Evolutionary conservation across 1,284 basidiomycete species (phyloP).

Genomic region (Cryptococcus deneoformans): DNA sequence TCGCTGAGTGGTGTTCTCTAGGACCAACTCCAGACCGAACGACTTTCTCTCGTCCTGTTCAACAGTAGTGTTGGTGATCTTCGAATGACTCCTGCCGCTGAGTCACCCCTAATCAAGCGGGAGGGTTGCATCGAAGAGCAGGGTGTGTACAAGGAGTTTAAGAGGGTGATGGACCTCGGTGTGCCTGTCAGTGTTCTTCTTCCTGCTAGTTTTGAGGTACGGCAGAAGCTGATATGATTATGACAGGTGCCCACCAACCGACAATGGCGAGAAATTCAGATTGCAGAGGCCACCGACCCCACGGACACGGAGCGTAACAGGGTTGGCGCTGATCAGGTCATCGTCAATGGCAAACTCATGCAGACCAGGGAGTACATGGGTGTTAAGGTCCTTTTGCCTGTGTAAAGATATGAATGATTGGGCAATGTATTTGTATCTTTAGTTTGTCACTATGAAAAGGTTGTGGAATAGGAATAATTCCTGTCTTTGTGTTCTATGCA

Average conservation of each 20-base stretch:
- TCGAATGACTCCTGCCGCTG: constrained; percentile 32
- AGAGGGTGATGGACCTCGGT: constrained; percentile 29
- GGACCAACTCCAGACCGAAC: constrained; percentile 50
- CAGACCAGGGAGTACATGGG: constrained; percentile 34
- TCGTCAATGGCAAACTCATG: constrained; percentile 35
- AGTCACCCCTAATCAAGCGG: constrained; percentile 35
- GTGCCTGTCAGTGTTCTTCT: constrained; percentile 14
- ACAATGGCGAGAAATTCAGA: constrained; percentile 42
- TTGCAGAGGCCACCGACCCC: constrained; percentile 35
- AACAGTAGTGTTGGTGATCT: constrained; percentile 47
- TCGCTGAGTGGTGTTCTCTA: not conserved
- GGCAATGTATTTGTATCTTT: not conserved
- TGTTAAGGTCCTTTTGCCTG: constrained; percentile 37
- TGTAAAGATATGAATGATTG: constrained; percentile 3
- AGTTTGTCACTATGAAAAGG: not conserved
- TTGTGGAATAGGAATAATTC: not conserved
- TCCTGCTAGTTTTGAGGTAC: not conserved
- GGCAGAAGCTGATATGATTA: not conserved
- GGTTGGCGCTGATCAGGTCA: constrained; percentile 29
- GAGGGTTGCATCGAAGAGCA: constrained; percentile 39
- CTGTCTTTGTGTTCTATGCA: not conserved
- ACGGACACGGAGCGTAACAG: constrained; percentile 29
- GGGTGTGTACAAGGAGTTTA: constrained; percentile 41
- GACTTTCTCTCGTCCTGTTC: constrained; percentile 51
- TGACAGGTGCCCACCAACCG: constrained; percentile 28